These are phyloP conservation scores for Haematococcus sp. DNA, from an alignment of 139 green algal species.

Conservation along the genomic window DNA sequence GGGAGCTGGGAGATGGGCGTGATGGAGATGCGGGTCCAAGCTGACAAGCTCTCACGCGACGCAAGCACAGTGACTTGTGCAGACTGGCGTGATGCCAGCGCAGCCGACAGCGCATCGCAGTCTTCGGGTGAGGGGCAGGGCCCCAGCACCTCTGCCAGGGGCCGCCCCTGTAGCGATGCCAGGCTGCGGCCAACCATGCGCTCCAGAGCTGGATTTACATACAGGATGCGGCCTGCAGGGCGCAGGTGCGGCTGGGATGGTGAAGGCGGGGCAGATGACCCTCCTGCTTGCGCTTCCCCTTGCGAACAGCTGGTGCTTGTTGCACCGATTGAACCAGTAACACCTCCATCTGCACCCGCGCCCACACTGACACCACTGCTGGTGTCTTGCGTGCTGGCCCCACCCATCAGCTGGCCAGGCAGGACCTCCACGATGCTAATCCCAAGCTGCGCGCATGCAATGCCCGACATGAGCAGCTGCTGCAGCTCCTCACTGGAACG, in stretches of 20 bases:
- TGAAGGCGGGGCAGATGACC: too few relatives aligned
- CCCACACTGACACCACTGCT: too few relatives aligned
- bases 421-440: conserved; percentile 11
- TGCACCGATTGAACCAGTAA: too few relatives aligned
- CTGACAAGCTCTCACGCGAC: not conserved
- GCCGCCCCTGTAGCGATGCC: not conserved
- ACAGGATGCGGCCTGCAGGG: not conserved
- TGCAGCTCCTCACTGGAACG: not conserved
- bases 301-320: too few relatives aligned
- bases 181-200: not conserved
- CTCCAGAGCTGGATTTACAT: conserved; percentile 1
- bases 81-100: too few relatives aligned
- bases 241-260: not conserved
- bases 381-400: not conserved
- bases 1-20: not conserved
- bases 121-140: not conserved
- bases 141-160: not conserved
- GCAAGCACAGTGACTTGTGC: too few relatives aligned
- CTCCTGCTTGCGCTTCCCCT: too few relatives aligned
- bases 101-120: too few relatives aligned
- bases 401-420: not conserved
- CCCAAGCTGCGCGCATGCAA: conserved; percentile 1
- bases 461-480: conserved; percentile 5
- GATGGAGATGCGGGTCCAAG: conserved; percentile 7
- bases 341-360: not conserved